Evolutionary conservation across 768 basidiomycete species (phyloP), one percentile per base, ranked within the genome.

Genomic region (Myochromella boudieri): DNA sequence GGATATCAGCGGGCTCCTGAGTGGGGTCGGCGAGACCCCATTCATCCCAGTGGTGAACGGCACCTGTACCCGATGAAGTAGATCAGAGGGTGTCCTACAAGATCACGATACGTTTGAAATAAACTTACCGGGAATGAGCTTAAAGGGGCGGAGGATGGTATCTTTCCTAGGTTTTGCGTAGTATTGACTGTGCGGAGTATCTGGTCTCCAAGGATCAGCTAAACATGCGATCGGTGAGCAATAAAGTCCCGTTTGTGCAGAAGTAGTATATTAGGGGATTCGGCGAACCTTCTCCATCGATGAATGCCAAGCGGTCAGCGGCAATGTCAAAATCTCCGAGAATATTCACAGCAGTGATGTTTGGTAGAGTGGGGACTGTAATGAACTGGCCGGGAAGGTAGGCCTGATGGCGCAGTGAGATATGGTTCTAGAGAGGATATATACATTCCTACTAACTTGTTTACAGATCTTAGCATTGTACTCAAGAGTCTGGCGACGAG

Each of bases 141-240:
- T 93, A 68, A 92, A 92, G 0, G 95, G 95, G 29, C 77, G 73
- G 27, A 82, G 58, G 12, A 84, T 65, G 1, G 91, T 92, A 64
- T 93, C 91, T 33, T 73, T 63, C 14, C 93, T 74, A 37, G 81
- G 72, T 5, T 67, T 58, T 2, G 92, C 91, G 40, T 88, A 79
- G 21, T 44, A 43, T 40, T 77, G 71, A 53, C 87, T 88, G 61
- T 91, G 91, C 0, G 90, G 89, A 8, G 89, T 91, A 55, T 81
- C 82, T 0, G 92, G 91, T 46, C 86, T 78, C 93, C 93, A 97
- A 12, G 93, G 92, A 66, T 95, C 93, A 25, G 87, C 89, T 90
- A 21, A 6, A 25, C 7, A 36, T 5, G 14, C 14, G 5, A 26
- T 26, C 20, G 36, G 28, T 48, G 32, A 48, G 26, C 34, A 31